These are phyloP conservation scores for Penicillium robsamsonii DNA, from an alignment of 495 filamentous ascomycete genomes.

Conservation along the genomic window DNA sequence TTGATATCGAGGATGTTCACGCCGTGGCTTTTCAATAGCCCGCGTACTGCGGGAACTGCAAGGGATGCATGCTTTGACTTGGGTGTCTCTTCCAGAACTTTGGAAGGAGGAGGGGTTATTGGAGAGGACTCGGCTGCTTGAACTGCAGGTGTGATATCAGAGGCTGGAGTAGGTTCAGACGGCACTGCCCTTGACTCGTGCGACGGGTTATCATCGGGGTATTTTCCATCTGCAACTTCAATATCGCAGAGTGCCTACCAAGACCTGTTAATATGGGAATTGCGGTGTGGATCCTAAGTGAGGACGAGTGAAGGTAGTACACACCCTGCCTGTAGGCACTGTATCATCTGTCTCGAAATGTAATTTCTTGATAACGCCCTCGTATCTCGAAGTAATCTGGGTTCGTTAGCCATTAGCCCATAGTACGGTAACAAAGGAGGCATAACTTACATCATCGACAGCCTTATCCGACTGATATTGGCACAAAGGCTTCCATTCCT, in stretches of 20 bases:
- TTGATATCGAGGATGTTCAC: constrained; percentile 72
- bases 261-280: constrained; percentile 8
- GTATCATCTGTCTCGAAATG: constrained; percentile 96
- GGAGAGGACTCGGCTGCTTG: constrained; percentile 23
- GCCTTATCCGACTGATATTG: constrained; percentile 99
- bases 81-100: constrained; percentile 8
- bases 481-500: constrained; percentile 96
- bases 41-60: constrained; percentile 91
- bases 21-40: constrained; percentile 72
- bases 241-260: constrained; percentile 52
- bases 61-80: constrained; percentile 62
- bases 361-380: constrained; percentile 93
- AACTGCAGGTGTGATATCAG: constrained; percentile 15
- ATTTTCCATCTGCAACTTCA: constrained; percentile 58
- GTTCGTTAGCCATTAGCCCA: constrained; percentile 12
- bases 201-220: constrained; percentile 52
- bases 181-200: constrained; percentile 31
- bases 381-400: constrained; percentile 89
- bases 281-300: neutral
- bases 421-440: neutral
- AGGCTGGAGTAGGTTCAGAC: constrained; percentile 19
- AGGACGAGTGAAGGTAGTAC: neutral
- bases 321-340: constrained; percentile 81
- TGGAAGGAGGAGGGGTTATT: constrained; percentile 7
- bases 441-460: constrained; percentile 71